phyloP scores from a whole-genome alignment of 441 rosid species.

The Adansonia rubrostipa region DNA sequence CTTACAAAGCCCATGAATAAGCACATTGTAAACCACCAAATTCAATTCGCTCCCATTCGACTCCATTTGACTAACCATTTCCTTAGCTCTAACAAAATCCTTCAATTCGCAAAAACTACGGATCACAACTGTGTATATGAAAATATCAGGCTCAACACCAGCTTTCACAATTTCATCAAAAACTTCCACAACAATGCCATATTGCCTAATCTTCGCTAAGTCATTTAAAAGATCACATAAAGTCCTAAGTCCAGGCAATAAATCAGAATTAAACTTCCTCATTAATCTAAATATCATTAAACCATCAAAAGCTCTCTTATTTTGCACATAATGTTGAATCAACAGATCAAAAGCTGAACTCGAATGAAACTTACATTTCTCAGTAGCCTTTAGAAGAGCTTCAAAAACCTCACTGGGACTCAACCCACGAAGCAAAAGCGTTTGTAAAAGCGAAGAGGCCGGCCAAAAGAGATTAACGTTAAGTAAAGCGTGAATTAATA shows the following conservation, averaged over 20 bases:
- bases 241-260: constrained; percentile 75
- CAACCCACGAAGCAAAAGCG: constrained; percentile 65
- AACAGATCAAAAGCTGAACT: constrained; percentile 78
- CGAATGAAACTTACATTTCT: constrained; percentile 50
- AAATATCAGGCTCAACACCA: constrained; percentile 62
- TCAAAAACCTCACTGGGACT: constrained; percentile 62
- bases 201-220: constrained; percentile 57
- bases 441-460: constrained; percentile 83
- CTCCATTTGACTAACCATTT: constrained; percentile 60
- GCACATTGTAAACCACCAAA: constrained; percentile 70
- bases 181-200: constrained; percentile 57
- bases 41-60: constrained; percentile 50
- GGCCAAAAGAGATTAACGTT: constrained; percentile 70
- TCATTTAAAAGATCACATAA: constrained; percentile 68
- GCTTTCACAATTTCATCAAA: constrained; percentile 53
- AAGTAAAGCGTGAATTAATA: constrained; percentile 71
- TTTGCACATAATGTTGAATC: constrained; percentile 72
- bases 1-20: constrained; percentile 84
- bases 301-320: constrained; percentile 60
- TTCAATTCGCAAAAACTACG: constrained; percentile 71
- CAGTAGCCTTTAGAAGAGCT: constrained; percentile 48
- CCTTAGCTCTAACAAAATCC: constrained; percentile 63
- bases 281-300: constrained; percentile 58
- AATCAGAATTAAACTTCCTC: constrained; percentile 49
- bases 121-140: constrained; percentile 57